Evolutionary conservation across 768 basidiomycete genomes (phyloP).

Genomic region (Tubosaeta brunneosetosa): DNA sequence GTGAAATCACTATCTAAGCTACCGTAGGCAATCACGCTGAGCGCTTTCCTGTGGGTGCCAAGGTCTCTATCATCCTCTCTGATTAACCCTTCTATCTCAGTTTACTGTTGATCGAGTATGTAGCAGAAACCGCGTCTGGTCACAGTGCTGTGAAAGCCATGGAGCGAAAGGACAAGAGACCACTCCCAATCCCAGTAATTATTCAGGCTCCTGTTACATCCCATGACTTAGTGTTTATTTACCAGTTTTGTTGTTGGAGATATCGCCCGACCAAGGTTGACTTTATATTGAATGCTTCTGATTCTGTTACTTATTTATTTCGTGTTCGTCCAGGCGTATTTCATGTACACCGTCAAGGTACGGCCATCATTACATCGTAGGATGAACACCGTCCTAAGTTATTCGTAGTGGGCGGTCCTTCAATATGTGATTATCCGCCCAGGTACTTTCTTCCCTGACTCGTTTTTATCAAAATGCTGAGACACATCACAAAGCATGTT

Average conservation of each 20-base stretch:
- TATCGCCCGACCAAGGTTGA: slow-evolving; percentile 75
- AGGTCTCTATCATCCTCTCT: not conserved
- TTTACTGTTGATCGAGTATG: slow-evolving; percentile 79
- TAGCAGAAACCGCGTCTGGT: slow-evolving; percentile 62
- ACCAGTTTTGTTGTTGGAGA: slow-evolving; percentile 75
- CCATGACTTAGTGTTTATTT: not conserved
- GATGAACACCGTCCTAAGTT: not conserved
- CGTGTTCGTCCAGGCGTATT: slow-evolving; percentile 54
- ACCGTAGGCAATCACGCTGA: slow-evolving; percentile 68
- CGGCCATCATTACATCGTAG: not conserved
- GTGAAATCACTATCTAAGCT: slow-evolving; percentile 13
- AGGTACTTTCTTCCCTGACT: slow-evolving; percentile 21
- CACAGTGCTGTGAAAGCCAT: slow-evolving; percentile 66
- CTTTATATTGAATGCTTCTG: not conserved
- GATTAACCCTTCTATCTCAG: slow-evolving; percentile 32
- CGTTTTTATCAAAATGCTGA: slow-evolving; percentile 3
- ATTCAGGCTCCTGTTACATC: not conserved
- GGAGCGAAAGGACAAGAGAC: slow-evolving; percentile 70
- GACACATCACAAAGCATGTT: slow-evolving; percentile 22
- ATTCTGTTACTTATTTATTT: slow-evolving; percentile 3
- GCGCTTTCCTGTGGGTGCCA: slow-evolving; percentile 73
- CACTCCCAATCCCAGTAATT: slow-evolving; percentile 64
- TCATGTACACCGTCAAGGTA: slow-evolving; percentile 86
- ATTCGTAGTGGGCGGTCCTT: slow-evolving; percentile 70
- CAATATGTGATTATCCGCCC: slow-evolving; percentile 83